phyloP scores from a whole-genome alignment of 257 asterid species.

The Misopates orontium region DNA sequence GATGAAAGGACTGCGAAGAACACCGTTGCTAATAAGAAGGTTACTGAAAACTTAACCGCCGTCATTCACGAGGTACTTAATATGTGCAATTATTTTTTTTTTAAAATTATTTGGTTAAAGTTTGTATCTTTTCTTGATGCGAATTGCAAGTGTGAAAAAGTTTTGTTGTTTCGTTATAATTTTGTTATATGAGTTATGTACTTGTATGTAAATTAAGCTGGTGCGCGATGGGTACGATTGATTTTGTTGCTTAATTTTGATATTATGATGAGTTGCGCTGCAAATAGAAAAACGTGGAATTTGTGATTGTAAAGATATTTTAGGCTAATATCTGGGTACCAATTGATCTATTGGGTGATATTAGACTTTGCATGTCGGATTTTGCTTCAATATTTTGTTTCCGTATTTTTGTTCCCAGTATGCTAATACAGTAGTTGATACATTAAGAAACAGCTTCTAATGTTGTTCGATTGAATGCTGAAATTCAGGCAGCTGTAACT shows the following conservation, averaged over 20 bases:
- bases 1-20: conserved; percentile 54
- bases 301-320: neutral
- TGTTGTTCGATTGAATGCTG: neutral
- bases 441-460: conserved; percentile 7
- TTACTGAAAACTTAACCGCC: conserved; percentile 49
- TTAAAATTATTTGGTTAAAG: neutral
- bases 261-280: no score
- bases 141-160: neutral
- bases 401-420: no score
- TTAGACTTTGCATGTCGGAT: no score
- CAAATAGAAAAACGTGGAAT: neutral
- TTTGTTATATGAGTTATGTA: neutral
- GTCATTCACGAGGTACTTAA: conserved; percentile 51
- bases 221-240: no score
- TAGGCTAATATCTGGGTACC: no score
- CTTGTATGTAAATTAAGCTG: neutral
- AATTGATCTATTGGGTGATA: no score
- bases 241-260: no score
- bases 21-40: conserved; percentile 57
- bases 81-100: neutral
- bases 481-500: conserved; percentile 67
- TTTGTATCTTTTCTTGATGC: neutral
- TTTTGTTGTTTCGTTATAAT: no score
- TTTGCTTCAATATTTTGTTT: no score
- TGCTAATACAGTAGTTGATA: no score